These are phyloP conservation scores for Neurospora sp. DNA, from an alignment of 2,329 filamentous ascomycete genomes.

Conservation along the genomic window DNA sequence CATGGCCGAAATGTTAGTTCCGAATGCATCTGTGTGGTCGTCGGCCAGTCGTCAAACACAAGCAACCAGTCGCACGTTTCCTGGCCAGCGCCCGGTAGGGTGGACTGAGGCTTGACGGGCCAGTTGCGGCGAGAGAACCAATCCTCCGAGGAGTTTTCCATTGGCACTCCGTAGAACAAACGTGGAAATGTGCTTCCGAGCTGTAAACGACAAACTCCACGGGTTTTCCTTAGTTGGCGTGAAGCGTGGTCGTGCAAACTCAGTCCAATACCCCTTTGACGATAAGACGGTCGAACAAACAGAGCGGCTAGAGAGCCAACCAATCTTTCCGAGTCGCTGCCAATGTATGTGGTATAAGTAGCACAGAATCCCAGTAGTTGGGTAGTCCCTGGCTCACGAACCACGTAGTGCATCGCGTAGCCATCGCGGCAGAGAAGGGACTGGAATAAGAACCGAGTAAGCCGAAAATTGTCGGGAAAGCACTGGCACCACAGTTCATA, in stretches of 20 bases:
- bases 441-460: constrained; percentile 32
- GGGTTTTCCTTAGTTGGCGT: constrained; percentile 36
- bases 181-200: constrained; percentile 50
- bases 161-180: constrained; percentile 43
- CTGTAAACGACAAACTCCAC: constrained; percentile 43
- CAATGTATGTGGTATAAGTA: constrained; percentile 48
- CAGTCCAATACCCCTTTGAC: constrained; percentile 40
- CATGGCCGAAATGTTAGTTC: constrained; percentile 36
- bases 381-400: constrained; percentile 34
- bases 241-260: constrained; percentile 43
- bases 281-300: constrained; percentile 38
- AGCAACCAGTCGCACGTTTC: constrained; percentile 45
- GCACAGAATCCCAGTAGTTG: constrained; percentile 47
- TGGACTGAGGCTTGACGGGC: constrained; percentile 36
- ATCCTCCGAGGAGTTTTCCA: constrained; percentile 29
- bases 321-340: constrained; percentile 39
- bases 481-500: constrained; percentile 38
- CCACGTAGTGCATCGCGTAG: constrained; percentile 47
- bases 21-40: constrained; percentile 28
- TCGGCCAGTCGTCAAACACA: constrained; percentile 38
- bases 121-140: constrained; percentile 48
- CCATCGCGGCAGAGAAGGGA: constrained; percentile 42
- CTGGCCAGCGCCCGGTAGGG: constrained; percentile 35
- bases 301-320: constrained; percentile 46
- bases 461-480: constrained; percentile 34